Evolutionary conservation across 257 asterid genomes (phyloP), one percentile per base, ranked within the genome.

Genomic region (Leonotis leonurus): DNA sequence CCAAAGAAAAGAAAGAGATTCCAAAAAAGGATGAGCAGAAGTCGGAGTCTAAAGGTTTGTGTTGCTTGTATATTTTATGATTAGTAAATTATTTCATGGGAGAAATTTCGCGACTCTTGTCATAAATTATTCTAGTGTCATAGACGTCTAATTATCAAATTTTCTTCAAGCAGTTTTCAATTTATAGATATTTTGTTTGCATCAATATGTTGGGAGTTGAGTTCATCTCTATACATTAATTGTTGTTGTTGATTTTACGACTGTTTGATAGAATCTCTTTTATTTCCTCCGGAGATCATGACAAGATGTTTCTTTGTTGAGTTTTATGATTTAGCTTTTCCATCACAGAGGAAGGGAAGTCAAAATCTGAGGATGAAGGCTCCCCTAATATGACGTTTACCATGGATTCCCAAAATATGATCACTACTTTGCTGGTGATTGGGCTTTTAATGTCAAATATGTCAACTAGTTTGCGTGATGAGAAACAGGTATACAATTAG

Each of bases 21-120:
- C 86, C 90, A 0, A 81, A 88, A 44, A 70, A 72, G 24, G 69
- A 72, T 24, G 85, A 75, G 62, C 83, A 83, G 76, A 79, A 85
- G 51, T 40, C 87, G 12, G 84, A 68, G 68, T 74, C 96, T 54
- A 83, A 81, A 83, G 88, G 95, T 81, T 68, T 69, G 74, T 51
- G 21, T 35, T 60, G 54, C 52, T 40, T 6, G 62, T 45, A 14
- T 29, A 56, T 62, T 20, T 18, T 58, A 21, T 66, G 29, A 2
- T 62, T 43, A 17, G 57, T 41, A 26, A 18, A 22, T 56, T 30
- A 9, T 33, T 63, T 32, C 41, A 14, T 36, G 49, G 44, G 56
- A 20, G 55, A 62, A 37, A 11, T 46, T 45, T 48, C 4, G 13
- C 21, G 35, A 24, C 33, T 22, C 5, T 24, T 3, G 13, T 13